Conservation (phyloP, 78 protist genomes). For the Cavenderia fasciculata region DNA sequence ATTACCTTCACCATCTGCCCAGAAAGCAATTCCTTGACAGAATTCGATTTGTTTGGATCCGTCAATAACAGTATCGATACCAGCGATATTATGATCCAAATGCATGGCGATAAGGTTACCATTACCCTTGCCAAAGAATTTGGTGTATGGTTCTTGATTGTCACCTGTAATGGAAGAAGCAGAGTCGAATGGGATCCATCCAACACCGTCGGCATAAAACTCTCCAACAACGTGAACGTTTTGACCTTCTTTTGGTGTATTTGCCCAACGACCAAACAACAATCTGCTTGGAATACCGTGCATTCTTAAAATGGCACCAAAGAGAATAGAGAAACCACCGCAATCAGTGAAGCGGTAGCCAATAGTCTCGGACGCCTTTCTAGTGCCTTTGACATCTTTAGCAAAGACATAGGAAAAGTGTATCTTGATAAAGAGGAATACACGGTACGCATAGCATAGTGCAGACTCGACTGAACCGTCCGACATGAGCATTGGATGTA, state of each 20-base stretch:
- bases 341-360: slow-evolving; percentile 16
- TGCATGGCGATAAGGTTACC: slow-evolving; percentile 72
- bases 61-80: slow-evolving; percentile 5
- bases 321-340: slow-evolving; percentile 65
- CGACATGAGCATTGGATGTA: slow-evolving; percentile 41
- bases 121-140: slow-evolving; percentile 21
- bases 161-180: slow-evolving; percentile 43
- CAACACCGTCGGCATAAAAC: slow-evolving; percentile 55
- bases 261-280: slow-evolving; percentile 46
- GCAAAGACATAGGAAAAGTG: slow-evolving; percentile 57
- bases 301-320: slow-evolving; percentile 11
- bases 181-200: slow-evolving; percentile 68
- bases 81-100: slow-evolving; percentile 31
- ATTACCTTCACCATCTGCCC: slow-evolving; percentile 47
- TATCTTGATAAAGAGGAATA: slow-evolving; percentile 34
- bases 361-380: slow-evolving; percentile 68
- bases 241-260: slow-evolving; percentile 6
- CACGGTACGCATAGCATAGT: slow-evolving; percentile 48
- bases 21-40: slow-evolving; percentile 20
- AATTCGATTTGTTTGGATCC: slow-evolving; percentile 20
- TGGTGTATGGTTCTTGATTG: slow-evolving; percentile 29
- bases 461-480: slow-evolving; percentile 19
- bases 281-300: slow-evolving; percentile 60
- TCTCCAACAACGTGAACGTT: slow-evolving; percentile 60
- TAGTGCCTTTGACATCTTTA: slow-evolving; percentile 43